Conservation (phyloP, 371 early-diverging fungal species). For the Mortierella sp. region DNA sequence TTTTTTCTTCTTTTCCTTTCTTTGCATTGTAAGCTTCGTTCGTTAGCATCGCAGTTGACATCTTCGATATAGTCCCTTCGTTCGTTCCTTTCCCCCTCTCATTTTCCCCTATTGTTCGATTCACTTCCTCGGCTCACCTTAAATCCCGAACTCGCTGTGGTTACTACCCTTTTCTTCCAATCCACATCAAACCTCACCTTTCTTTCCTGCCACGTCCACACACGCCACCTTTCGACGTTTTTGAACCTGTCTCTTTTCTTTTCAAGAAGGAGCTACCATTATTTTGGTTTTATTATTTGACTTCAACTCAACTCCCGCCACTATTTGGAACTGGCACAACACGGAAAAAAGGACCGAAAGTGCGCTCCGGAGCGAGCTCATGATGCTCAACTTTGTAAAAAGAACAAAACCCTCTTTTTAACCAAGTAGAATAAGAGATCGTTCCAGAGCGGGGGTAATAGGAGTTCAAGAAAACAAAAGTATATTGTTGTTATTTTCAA, state of each 20-base stretch:
- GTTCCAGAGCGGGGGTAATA: conserved; percentile 1
- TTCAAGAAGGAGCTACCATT: not conserved
- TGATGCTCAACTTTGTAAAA: not conserved
- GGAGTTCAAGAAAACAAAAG: not conserved
- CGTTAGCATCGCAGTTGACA: not conserved
- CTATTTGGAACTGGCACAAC: not conserved
- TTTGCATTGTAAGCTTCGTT: not conserved
- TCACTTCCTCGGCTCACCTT: not conserved
- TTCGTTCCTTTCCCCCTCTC: not conserved
- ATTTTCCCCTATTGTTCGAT: too few relatives aligned
- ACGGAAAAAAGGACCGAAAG: not conserved
- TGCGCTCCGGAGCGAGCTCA: not conserved
- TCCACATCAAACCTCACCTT: not conserved
- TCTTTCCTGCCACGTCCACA: not conserved
- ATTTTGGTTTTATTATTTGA: not conserved
- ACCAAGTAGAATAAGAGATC: not conserved
- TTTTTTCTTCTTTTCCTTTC: not conserved
- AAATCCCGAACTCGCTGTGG: not conserved
- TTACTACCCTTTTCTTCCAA: not conserved
- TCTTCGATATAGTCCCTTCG: not conserved
- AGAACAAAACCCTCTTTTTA: not conserved
- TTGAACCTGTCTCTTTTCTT: not conserved
- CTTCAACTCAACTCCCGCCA: not conserved
- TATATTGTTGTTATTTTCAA: not conserved
- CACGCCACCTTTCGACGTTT: not conserved